Conservation (phyloP, 1,284 basidiomycete genomes). For the Heterobasidion occidentale region DNA sequence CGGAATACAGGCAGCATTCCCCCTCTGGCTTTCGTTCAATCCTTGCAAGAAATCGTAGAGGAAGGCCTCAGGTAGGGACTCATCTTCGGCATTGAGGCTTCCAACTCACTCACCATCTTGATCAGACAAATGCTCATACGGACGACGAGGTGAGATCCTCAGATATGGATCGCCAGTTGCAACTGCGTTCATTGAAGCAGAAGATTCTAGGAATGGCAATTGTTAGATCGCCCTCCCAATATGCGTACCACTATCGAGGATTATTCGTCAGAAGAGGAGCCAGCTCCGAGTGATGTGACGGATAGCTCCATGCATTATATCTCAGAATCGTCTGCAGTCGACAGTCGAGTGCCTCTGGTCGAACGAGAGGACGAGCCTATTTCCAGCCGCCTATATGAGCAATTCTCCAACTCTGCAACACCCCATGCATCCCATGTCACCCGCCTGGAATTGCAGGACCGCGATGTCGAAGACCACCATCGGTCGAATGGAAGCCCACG, state of each 20-base stretch:
- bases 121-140: not conserved
- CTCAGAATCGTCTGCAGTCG: slow-evolving; percentile 6
- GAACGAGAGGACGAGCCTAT: slow-evolving; percentile 4
- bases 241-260: slow-evolving; percentile 3
- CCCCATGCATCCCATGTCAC: slow-evolving; percentile 5
- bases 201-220: slow-evolving; percentile 9
- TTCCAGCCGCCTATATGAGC: slow-evolving; percentile 9
- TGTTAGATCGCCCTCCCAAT: slow-evolving; percentile 3
- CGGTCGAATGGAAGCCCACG: not conserved
- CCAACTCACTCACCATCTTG: not conserved
- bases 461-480: slow-evolving; percentile 1
- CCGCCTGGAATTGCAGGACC: slow-evolving; percentile 5
- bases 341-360: slow-evolving; percentile 9
- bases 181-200: not conserved
- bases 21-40: not conserved
- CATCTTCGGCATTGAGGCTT: not conserved
- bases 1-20: not conserved
- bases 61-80: not conserved
- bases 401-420: slow-evolving; percentile 1
- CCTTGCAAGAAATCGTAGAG: not conserved
- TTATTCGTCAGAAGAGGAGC: slow-evolving; percentile 7
- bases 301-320: not conserved
- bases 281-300: slow-evolving; percentile 3
- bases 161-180: not conserved
- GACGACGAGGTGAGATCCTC: not conserved